These are phyloP conservation scores for Dactylis glomerata DNA, from an alignment of 176 grass and related monocot genomes.

Conservation along the genomic window DNA sequence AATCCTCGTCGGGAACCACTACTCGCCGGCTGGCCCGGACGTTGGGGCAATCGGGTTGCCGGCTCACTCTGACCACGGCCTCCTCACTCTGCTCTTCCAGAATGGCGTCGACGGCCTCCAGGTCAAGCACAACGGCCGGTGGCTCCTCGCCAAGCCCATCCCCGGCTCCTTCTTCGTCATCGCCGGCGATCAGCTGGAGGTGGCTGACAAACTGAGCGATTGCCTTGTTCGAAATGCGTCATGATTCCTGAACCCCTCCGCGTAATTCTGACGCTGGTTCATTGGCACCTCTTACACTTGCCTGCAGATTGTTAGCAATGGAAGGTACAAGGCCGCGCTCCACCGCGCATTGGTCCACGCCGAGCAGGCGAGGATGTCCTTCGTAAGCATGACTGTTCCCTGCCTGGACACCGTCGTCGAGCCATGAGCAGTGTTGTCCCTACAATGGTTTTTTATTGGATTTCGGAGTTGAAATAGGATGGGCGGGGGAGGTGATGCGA, in stretches of 20 bases:
- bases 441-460: too few species aligned
- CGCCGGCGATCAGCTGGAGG: constrained; percentile 81
- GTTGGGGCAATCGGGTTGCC: constrained; percentile 29
- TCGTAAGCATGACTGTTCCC: constrained; percentile 50
- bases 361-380: constrained; percentile 46
- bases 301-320: constrained; percentile 72
- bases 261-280: background rate
- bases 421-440: too few species aligned
- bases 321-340: constrained; percentile 57
- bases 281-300: background rate
- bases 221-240: background rate
- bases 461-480: too few species aligned
- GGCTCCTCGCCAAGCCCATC: constrained; percentile 55
- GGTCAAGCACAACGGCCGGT: constrained; percentile 45
- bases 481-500: too few species aligned
- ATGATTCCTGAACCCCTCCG: too few species aligned
- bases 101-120: constrained; percentile 75
- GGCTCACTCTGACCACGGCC: constrained; percentile 71
- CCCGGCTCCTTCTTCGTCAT: constrained; percentile 65
- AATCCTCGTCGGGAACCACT: constrained; percentile 54
- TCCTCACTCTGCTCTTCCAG: constrained; percentile 70
- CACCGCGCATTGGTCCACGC: constrained; percentile 57
- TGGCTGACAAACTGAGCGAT: background rate
- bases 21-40: constrained; percentile 38
- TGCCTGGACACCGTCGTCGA: constrained; percentile 51